Evolutionary conservation across 257 asterid genomes (phyloP).

Genomic region (Knoxia roxburghii): DNA sequence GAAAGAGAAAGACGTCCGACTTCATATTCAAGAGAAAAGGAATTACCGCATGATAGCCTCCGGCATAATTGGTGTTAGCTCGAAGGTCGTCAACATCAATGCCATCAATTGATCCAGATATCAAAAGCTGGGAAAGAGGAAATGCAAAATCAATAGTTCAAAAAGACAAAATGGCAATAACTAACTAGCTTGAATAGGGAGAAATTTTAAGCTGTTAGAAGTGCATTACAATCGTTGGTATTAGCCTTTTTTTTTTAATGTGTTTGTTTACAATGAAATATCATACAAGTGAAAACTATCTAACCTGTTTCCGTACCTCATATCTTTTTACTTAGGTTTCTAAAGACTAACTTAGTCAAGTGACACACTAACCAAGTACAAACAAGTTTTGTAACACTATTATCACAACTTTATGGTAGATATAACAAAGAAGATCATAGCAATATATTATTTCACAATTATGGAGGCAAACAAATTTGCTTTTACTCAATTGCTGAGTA

Average conservation of each 20-base stretch:
- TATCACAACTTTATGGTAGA: too few species aligned
- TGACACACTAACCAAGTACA: too few species aligned
- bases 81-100: conserved; percentile 80
- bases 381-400: too few species aligned
- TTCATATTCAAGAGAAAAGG: conserved; percentile 4
- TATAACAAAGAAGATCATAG: too few species aligned
- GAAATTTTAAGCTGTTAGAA: not conserved
- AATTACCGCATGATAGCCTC: conserved; percentile 82
- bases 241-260: not conserved
- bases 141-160: conserved; percentile 9
- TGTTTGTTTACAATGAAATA: not conserved
- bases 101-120: conserved; percentile 91
- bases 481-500: not conserved
- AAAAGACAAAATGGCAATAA: not conserved
- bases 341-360: too few species aligned
- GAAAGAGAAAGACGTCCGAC: too few species aligned
- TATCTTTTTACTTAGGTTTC: not conserved
- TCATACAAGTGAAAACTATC: too few species aligned
- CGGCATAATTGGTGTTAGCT: conserved; percentile 72
- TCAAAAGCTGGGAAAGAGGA: conserved; percentile 60
- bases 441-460: not conserved
- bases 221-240: not conserved
- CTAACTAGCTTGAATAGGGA: not conserved
- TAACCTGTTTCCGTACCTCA: not conserved
- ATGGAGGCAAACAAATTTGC: not conserved